phyloP scores from a whole-genome alignment of 1,284 basidiomycete species.

The Malassezia cuniculi region DNA sequence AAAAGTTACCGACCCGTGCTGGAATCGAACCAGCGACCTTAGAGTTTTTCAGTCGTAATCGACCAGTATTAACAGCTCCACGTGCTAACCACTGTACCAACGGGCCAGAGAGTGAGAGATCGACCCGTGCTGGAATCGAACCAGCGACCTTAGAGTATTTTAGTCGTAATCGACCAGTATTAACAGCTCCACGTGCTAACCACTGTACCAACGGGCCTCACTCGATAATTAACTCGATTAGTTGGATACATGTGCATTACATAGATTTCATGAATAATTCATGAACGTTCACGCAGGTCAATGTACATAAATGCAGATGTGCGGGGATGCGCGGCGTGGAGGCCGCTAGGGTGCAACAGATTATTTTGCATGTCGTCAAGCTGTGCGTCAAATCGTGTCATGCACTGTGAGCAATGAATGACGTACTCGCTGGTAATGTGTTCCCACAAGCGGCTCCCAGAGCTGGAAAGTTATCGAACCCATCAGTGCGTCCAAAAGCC shows the following conservation, averaged over 20 bases:
- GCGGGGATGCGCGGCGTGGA: background rate
- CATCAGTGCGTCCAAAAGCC: constrained; percentile 9
- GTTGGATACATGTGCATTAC: no score
- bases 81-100: constrained; percentile 21
- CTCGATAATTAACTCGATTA: no score
- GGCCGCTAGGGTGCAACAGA: constrained; percentile 1
- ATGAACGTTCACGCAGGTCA: constrained; percentile 1
- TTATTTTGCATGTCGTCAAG: background rate
- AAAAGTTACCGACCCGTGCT: constrained; percentile 13
- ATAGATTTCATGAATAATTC: no score
- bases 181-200: constrained; percentile 21
- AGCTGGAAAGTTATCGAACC: constrained; percentile 9
- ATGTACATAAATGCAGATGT: constrained; percentile 6
- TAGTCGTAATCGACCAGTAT: constrained; percentile 14
- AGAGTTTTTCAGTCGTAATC: constrained; percentile 15
- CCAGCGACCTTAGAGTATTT: constrained; percentile 19
- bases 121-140: constrained; percentile 19
- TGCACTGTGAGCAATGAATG: constrained; percentile 5
- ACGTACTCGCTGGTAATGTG: constrained; percentile 8
- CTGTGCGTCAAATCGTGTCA: constrained; percentile 3
- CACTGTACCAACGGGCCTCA: constrained; percentile 20
- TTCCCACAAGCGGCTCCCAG: constrained; percentile 4
- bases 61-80: constrained; percentile 19
- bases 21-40: constrained; percentile 19
- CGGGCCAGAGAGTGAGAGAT: constrained; percentile 5